Conservation (phyloP, 768 basidiomycete species). For the Pisolithus orientalis region DNA sequence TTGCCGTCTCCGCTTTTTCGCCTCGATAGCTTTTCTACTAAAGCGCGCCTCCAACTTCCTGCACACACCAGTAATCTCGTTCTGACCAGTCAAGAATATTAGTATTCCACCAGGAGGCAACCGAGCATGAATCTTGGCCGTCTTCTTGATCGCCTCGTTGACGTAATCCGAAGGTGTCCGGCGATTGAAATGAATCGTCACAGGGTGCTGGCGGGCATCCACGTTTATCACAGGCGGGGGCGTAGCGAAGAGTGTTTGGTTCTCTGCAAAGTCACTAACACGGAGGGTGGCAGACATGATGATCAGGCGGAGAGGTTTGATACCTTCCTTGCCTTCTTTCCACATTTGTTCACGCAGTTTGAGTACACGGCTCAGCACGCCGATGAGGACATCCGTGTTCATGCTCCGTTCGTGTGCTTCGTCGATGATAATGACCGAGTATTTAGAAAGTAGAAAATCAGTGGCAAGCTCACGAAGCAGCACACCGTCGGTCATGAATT, state of each 20-base stretch:
- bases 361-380: constrained; percentile 90
- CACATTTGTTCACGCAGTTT: constrained; percentile 87
- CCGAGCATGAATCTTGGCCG: constrained; percentile 85
- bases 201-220: constrained; percentile 87
- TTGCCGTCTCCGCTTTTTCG: constrained; percentile 36
- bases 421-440: constrained; percentile 93
- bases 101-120: constrained; percentile 91
- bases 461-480: constrained; percentile 85
- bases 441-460: constrained; percentile 91
- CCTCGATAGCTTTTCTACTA: constrained; percentile 56
- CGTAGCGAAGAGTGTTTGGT: constrained; percentile 68
- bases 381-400: constrained; percentile 96
- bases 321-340: constrained; percentile 65
- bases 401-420: constrained; percentile 98
- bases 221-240: constrained; percentile 92
- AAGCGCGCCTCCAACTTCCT: constrained; percentile 74
- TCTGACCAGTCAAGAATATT: constrained; percentile 92
- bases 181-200: constrained; percentile 90
- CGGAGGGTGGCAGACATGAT: constrained; percentile 99
- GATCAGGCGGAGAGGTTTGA: constrained; percentile 85
- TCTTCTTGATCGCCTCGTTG: constrained; percentile 83
- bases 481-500: constrained; percentile 99
- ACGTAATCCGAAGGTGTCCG: constrained; percentile 85
- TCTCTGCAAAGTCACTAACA: constrained; percentile 87
- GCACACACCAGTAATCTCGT: constrained; percentile 86